A percentile compares a stretch with the other conserved stretches of the same genome.
Evolutionary conservation across 78 protist species (phyloP).

Genomic region (Guillardia theta): DNA sequence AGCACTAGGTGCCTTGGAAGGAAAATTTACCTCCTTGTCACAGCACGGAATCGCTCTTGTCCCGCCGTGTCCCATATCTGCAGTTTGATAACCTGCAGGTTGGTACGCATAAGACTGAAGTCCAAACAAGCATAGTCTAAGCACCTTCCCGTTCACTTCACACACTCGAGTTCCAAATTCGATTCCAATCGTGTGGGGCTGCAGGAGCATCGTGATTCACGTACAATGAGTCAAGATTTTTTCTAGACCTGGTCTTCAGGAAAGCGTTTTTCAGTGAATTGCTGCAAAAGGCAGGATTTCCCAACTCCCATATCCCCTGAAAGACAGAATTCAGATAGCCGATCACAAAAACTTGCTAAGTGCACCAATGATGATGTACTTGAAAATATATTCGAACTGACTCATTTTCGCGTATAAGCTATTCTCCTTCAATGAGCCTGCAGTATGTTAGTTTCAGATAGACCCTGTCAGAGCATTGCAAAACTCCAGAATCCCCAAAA

Average conservation of each 20-base stretch:
- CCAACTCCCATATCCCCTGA: constrained; percentile 89
- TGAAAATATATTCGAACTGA: constrained; percentile 73
- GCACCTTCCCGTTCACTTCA: constrained; percentile 67
- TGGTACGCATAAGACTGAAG: neutral
- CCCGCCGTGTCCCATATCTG: constrained; percentile 86
- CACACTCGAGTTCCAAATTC: constrained; percentile 83
- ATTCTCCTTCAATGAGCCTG: too few relatives aligned
- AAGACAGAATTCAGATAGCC: neutral
- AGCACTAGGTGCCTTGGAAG: constrained; percentile 92
- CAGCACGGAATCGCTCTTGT: constrained; percentile 64
- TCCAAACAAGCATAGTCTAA: neutral
- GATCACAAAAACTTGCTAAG: neutral
- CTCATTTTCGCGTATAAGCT: too few relatives aligned
- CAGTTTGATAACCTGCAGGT: constrained; percentile 24
- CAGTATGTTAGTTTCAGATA: too few relatives aligned
- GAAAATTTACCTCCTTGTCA: constrained; percentile 79
- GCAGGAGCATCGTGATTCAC: constrained; percentile 47
- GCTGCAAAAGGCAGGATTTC: constrained; percentile 81
- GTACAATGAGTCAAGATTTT: neutral
- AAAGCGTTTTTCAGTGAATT: constrained; percentile 74
- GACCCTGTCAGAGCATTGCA: too few relatives aligned
- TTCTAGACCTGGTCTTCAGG: neutral
- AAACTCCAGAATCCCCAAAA: too few relatives aligned
- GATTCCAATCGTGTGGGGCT: constrained; percentile 90
- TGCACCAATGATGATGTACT: constrained; percentile 82